Evolutionary conservation across 2,329 filamentous ascomycete genomes (phyloP).

Genomic region (Trematosphaeria pertusa): DNA sequence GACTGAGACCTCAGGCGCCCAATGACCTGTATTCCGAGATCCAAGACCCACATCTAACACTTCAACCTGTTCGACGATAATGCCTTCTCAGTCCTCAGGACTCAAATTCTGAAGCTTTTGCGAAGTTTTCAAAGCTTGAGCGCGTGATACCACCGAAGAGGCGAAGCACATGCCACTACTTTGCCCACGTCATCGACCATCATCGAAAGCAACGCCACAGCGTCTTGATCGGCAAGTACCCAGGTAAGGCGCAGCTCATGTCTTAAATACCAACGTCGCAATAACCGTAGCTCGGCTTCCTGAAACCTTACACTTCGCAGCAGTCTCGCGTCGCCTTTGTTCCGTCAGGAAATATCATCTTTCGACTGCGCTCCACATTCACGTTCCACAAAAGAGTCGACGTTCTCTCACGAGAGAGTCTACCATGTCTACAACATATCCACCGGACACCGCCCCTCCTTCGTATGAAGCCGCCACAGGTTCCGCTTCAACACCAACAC

Average conservation of each 20-base stretch:
- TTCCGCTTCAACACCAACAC: conserved; percentile 26
- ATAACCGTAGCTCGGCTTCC: background rate
- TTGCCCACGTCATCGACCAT: conserved; percentile 4
- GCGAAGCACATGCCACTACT: no score
- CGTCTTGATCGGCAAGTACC: background rate
- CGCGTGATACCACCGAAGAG: no score
- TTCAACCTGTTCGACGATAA: no score
- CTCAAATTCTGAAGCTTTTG: no score
- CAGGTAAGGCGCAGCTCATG: background rate
- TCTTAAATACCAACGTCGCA: background rate
- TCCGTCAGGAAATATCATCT: no score
- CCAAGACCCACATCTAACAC: no score
- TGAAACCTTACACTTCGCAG: background rate
- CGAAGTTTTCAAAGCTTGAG: no score
- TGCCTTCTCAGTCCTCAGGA: no score
- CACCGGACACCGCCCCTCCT: conserved; percentile 38
- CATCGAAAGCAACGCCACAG: conserved; percentile 1
- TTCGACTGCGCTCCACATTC: no score
- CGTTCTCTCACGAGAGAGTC: no score
- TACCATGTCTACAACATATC: conserved; percentile 30
- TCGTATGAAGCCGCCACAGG: conserved; percentile 41
- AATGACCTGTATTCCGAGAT: no score
- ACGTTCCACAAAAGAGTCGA: background rate
- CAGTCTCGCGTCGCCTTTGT: background rate
- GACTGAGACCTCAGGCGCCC: no score